Evolutionary conservation across 2,329 filamentous ascomycete species (phyloP), one percentile per base, ranked within the genome.

Genomic region (Hirsutella rhossiliensis): DNA sequence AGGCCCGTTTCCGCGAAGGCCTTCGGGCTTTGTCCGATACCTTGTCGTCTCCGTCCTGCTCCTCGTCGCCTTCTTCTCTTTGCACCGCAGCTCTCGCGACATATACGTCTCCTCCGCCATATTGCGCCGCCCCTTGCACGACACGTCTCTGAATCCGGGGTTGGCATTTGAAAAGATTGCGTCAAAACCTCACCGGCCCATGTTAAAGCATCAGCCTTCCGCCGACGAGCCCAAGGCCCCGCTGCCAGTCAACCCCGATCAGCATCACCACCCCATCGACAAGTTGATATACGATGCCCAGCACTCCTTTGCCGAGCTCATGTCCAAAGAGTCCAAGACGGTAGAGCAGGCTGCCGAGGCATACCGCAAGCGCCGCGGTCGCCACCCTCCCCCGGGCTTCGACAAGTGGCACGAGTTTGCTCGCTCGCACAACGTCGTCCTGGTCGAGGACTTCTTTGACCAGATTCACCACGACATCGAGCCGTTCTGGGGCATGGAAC

Each of bases 391-490:
- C 3, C 78, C 78, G 1, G 74, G 73, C 18, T 82, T 82, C 52
- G 68, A 76, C 47, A 62, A 68, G 30, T 82, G 78, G 78, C 76
- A 73, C 55, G 59, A 64, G 20, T 78, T 75, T 48, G 77, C 79
- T 11, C 57, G 60, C 28, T 62, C 71, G 18, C 63, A 68, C 42
- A 63, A 74, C 28, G 72, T 73, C 18, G 54, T 80, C 45, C 66
- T 81, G 12, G 64, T 82, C 11, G 78, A 82, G 51, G 72, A 76
- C 41, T 82, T 80, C 52, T 82, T 80, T 59, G 74, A 80, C 51
- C 76, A 77, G 48, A 73, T 82, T 43, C 75, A 79, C 60, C 69
- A 78, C 48, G 78, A 82, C 50, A 58, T 81, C 12, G 65, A 72
- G 41, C 73, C 74, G 2, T 76, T 76, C 51, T 78, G 74, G 74